A percentile compares a stretch with the other conserved stretches of the same genome.
Evolutionary conservation across 768 basidiomycete genomes (phyloP).

Genomic region (Mrakia frigida): DNA sequence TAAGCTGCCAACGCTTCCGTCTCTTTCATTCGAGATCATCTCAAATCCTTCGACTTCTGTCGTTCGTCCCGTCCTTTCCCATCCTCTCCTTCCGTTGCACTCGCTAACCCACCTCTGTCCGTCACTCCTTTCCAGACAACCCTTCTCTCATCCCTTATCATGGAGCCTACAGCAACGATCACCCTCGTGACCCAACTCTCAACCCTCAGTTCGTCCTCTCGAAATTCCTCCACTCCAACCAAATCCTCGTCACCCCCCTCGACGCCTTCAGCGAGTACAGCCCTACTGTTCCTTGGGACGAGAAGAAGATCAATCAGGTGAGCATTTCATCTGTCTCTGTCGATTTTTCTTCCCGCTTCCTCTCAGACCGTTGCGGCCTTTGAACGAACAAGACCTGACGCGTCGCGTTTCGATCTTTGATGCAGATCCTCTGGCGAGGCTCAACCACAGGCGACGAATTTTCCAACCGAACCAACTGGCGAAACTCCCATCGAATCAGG

Average conservation of each 20-base stretch:
- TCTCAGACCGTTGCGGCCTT: too few relatives aligned
- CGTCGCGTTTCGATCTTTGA: background rate
- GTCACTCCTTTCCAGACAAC: background rate
- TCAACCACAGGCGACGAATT: background rate
- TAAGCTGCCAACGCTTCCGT: background rate
- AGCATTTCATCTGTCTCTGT: too few relatives aligned
- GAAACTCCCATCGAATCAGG: background rate
- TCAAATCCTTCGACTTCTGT: slow-evolving; percentile 22
- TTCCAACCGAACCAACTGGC: background rate
- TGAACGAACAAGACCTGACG: too few relatives aligned
- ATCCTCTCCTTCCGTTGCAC: too few relatives aligned
- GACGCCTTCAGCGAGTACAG: background rate
- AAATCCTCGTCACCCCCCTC: background rate
- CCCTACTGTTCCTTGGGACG: background rate
- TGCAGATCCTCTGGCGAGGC: background rate
- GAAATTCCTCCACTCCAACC: background rate
- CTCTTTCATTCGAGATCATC: background rate
- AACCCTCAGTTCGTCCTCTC: background rate
- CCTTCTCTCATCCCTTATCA: slow-evolving; percentile 1
- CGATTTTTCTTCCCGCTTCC: too few relatives aligned
- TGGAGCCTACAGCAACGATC: background rate
- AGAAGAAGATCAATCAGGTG: background rate
- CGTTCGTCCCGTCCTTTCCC: background rate
- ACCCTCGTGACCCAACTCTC: background rate
- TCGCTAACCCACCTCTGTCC: background rate